These are phyloP conservation scores for Umbilicus rupestris DNA, from an alignment of 164 flowering plant genomes.

Conservation along the genomic window DNA sequence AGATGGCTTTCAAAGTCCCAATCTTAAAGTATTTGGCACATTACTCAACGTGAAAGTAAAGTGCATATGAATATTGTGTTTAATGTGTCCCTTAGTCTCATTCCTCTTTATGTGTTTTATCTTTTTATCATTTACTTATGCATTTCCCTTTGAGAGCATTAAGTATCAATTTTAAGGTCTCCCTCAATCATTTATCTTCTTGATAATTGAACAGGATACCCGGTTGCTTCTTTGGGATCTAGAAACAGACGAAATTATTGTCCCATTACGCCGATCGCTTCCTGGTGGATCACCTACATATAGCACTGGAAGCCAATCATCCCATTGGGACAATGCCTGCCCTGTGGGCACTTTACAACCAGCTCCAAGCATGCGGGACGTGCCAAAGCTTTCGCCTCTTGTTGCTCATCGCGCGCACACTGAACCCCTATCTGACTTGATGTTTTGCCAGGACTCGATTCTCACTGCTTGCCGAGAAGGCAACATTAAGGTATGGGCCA, in stretches of 20 bases:
- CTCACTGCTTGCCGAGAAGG: slow-evolving; percentile 89
- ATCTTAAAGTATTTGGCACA: too few species aligned
- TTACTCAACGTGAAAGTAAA: too few species aligned
- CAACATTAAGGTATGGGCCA: slow-evolving; percentile 80
- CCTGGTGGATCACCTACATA: slow-evolving; percentile 91
- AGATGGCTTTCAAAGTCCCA: too few species aligned
- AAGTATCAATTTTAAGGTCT: not conserved
- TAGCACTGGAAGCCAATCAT: slow-evolving; percentile 75
- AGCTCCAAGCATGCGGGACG: slow-evolving; percentile 89
- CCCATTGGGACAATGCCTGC: slow-evolving; percentile 70
- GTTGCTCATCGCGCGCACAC: slow-evolving; percentile 86
- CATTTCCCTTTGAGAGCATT: too few species aligned
- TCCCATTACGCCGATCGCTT: slow-evolving; percentile 70
- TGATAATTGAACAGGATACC: slow-evolving; percentile 59
- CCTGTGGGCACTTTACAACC: slow-evolving; percentile 84
- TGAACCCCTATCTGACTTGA: slow-evolving; percentile 84
- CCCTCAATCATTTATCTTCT: not conserved
- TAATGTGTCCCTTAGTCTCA: too few species aligned
- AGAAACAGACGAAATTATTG: slow-evolving; percentile 89
- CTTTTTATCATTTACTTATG: too few species aligned
- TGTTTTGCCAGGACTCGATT: slow-evolving; percentile 75
- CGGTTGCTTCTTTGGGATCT: slow-evolving; percentile 91
- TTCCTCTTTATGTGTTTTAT: too few species aligned
- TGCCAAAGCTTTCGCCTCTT: slow-evolving; percentile 86
- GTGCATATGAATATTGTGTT: too few species aligned